Conservation (phyloP, 2,329 filamentous ascomycete species). For the Aspergillus aculeatinus region DNA sequence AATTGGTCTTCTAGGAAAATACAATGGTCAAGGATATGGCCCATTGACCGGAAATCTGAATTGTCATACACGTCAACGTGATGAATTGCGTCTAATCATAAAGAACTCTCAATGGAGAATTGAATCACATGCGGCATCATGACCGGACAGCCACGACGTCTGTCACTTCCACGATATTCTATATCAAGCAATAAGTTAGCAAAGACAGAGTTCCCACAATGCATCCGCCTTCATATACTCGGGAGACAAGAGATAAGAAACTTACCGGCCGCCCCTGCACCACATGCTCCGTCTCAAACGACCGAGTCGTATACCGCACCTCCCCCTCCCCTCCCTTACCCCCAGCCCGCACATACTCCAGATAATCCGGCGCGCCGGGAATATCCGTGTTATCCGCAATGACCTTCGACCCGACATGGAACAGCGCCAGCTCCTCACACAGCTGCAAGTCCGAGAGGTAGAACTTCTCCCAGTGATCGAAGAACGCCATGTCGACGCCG, state of each 20-base stretch:
- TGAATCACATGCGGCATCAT: neutral
- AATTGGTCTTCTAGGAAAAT: too few relatives aligned
- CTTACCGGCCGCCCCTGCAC: constrained; percentile 13
- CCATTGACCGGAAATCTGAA: too few relatives aligned
- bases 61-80: too few relatives aligned
- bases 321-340: constrained; percentile 13
- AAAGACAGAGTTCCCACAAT: neutral
- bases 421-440: constrained; percentile 34
- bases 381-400: constrained; percentile 43
- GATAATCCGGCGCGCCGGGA: constrained; percentile 44
- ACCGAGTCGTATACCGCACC: constrained; percentile 28
- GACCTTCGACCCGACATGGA: constrained; percentile 32
- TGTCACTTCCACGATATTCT: constrained; percentile 24
- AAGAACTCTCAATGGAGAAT: too few relatives aligned
- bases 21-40: too few relatives aligned
- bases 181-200: neutral
- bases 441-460: constrained; percentile 39
- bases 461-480: constrained; percentile 39
- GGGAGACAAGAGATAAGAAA: neutral
- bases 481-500: constrained; percentile 38
- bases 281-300: constrained; percentile 9
- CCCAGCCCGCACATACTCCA: constrained; percentile 39
- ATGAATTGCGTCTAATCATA: too few relatives aligned
- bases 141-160: constrained; percentile 12
- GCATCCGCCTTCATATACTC: neutral